Evolutionary conservation across 2,329 filamentous ascomycete species (phyloP).

Genomic region (Talaromyces sp.): DNA sequence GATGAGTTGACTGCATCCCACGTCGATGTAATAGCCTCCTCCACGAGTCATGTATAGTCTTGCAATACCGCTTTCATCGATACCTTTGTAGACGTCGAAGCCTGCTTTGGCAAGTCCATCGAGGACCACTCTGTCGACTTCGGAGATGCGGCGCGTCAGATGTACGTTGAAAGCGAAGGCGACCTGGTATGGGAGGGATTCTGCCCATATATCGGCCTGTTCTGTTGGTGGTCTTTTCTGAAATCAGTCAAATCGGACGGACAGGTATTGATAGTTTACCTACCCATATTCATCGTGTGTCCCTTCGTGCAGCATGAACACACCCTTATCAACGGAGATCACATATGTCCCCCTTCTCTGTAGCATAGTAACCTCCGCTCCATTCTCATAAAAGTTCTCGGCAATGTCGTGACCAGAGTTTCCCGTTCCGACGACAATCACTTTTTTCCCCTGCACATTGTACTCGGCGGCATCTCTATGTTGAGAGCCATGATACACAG

Average conservation of each 20-base stretch:
- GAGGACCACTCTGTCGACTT: constrained; percentile 43
- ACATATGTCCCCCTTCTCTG: constrained; percentile 53
- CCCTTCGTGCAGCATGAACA: constrained; percentile 45
- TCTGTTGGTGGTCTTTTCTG: constrained; percentile 38
- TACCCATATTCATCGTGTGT: constrained; percentile 46
- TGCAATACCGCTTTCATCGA: constrained; percentile 42
- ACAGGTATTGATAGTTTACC: background rate
- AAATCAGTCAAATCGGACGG: background rate
- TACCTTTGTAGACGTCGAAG: constrained; percentile 42
- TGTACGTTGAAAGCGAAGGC: constrained; percentile 46
- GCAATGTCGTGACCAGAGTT: constrained; percentile 53
- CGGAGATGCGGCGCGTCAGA: constrained; percentile 41
- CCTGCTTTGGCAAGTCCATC: constrained; percentile 48
- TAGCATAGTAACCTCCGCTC: constrained; percentile 52
- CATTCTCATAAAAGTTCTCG: constrained; percentile 50
- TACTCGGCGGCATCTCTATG: constrained; percentile 43
- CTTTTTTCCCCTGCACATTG: constrained; percentile 42
- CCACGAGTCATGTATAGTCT: constrained; percentile 47
- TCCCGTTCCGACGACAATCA: constrained; percentile 49
- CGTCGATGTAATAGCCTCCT: constrained; percentile 60
- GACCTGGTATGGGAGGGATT: constrained; percentile 48
- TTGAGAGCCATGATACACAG: constrained; percentile 43
- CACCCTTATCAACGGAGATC: constrained; percentile 44
- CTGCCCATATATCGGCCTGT: constrained; percentile 49
- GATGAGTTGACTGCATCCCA: constrained; percentile 54